Conservation (phyloP, 179 eudicot species). For the Monotropa hypopitys region DNA sequence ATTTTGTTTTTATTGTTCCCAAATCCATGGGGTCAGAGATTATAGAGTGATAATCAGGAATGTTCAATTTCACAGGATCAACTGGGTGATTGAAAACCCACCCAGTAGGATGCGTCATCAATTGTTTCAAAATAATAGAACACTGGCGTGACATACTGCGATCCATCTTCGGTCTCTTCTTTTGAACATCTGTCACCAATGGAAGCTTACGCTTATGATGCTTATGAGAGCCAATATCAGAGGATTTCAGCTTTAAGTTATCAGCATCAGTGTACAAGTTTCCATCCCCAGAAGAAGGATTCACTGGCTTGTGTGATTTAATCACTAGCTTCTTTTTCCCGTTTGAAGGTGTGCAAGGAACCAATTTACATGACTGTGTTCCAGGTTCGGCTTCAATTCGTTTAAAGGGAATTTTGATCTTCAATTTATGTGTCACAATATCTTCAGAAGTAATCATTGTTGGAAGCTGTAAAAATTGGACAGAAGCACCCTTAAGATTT, state of each 20-base stretch:
- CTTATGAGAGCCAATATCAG: conserved; percentile 23
- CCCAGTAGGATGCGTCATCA: conserved; percentile 34
- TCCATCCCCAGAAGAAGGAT: not conserved
- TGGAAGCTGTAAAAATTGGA: conserved; percentile 8
- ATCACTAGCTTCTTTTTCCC: not conserved
- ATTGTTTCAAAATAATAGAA: conserved; percentile 27
- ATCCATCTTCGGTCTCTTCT: conserved; percentile 55
- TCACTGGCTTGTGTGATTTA: conserved; percentile 10
- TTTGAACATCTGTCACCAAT: conserved; percentile 14
- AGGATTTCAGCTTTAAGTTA: conserved; percentile 7
- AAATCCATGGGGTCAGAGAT: conserved; percentile 79
- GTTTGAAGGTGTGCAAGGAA: conserved; percentile 2
- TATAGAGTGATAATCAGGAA: conserved; percentile 62
- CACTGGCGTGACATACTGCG: conserved; percentile 32
- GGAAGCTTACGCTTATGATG: conserved; percentile 41
- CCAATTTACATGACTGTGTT: conserved; percentile 11
- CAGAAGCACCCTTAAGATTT: not conserved
- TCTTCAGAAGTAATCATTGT: conserved; percentile 16
- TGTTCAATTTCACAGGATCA: conserved; percentile 36
- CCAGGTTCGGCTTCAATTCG: conserved; percentile 19
- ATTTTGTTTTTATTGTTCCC: conserved; percentile 54
- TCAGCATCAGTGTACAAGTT: conserved; percentile 8
- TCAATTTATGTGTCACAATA: conserved; percentile 23
- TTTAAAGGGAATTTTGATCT: conserved; percentile 38
- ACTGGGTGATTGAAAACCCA: conserved; percentile 52